Evolutionary conservation across 345 rosid genomes (phyloP), one percentile per base, ranked within the genome.

Genomic region (Brassica incana): DNA sequence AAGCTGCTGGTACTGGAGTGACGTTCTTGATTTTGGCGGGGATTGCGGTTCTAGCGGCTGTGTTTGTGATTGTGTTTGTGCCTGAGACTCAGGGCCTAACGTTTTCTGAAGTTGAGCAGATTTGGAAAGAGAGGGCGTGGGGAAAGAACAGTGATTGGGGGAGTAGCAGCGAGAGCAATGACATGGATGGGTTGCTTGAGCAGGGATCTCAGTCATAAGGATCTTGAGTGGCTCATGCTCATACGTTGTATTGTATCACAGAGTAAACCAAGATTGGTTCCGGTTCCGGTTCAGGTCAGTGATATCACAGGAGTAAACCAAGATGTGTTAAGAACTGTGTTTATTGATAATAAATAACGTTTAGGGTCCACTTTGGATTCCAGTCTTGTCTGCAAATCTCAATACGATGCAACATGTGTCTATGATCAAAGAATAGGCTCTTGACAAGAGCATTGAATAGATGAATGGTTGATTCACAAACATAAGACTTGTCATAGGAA

Each of bases 21-120:
- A 91, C 98, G 4, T 95, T 95, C 90, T 73, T 90, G 90, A 93
- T 95, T 73, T 89, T 95, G 0, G 96, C 92, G 0, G 88, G 92
- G 14, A 76, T 95, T 0, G 94, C 97, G 0, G 80, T 90, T 65
- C 78, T 87, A 1, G 98, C 98, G 0, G 70, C 85, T 0, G 72
- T 83, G 35, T 95, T 93, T 71, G 97, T 95, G 84, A 43, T 78
- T 3, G 2, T 82, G 32, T 91, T 75, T 43, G 92, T 95, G 12
- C 99, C 99, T 0, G 99, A 95, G 88, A 95, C 99, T 0, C 84
- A 91, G 65, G 99, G 98, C 15, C 75, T 95, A 74, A 93, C 98
- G 3, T 93, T 95, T 67, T 86, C 80, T 0, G 99, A 95, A 79
- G 97, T 95, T 67, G 99, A 91, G 78, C 81, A 82, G 77, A 84